Evolutionary conservation across 2,329 filamentous ascomycete species (phyloP).

Genomic region (Talaromyces sp.): DNA sequence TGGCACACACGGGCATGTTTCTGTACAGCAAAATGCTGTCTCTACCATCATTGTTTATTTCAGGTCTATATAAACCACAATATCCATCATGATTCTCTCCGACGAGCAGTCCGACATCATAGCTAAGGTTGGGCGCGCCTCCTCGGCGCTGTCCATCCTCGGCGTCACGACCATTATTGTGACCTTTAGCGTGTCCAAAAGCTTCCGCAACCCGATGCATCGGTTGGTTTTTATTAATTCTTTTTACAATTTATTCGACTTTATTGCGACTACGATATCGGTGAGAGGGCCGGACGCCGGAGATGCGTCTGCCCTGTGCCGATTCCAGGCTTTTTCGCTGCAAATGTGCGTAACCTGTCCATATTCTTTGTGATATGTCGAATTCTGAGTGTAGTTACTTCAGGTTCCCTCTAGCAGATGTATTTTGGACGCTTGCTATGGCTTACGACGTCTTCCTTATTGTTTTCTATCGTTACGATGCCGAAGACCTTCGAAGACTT

Average conservation of each 20-base stretch:
- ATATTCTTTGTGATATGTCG: background rate
- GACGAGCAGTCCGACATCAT: slow-evolving; percentile 20
- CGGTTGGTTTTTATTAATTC: slow-evolving; percentile 35
- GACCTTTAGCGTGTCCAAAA: slow-evolving; percentile 24
- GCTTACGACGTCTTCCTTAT: slow-evolving; percentile 32
- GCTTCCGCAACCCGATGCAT: slow-evolving; percentile 35
- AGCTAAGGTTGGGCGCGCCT: slow-evolving; percentile 24
- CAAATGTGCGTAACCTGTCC: slow-evolving; percentile 30
- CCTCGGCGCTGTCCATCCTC: slow-evolving; percentile 26
- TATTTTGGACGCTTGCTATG: slow-evolving; percentile 34
- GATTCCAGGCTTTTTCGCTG: slow-evolving; percentile 34
- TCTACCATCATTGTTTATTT: no score
- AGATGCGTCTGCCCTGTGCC: slow-evolving; percentile 26
- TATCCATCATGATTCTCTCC: slow-evolving; percentile 17
- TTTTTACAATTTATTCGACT: slow-evolving; percentile 33
- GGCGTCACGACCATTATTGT: slow-evolving; percentile 30
- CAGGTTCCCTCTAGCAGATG: slow-evolving; percentile 35
- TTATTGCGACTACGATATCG: slow-evolving; percentile 35
- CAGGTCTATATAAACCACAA: background rate
- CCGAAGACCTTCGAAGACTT: slow-evolving; percentile 23
- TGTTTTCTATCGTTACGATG: slow-evolving; percentile 30
- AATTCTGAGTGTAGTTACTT: background rate
- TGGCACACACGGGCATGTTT: background rate
- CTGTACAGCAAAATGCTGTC: background rate
- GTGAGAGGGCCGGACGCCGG: slow-evolving; percentile 30